Percentiles rank a stretch among this genome's conserved stretches.
phyloP scores from a whole-genome alignment of 257 asterid genomes.

The Ligustrum vulgare region DNA sequence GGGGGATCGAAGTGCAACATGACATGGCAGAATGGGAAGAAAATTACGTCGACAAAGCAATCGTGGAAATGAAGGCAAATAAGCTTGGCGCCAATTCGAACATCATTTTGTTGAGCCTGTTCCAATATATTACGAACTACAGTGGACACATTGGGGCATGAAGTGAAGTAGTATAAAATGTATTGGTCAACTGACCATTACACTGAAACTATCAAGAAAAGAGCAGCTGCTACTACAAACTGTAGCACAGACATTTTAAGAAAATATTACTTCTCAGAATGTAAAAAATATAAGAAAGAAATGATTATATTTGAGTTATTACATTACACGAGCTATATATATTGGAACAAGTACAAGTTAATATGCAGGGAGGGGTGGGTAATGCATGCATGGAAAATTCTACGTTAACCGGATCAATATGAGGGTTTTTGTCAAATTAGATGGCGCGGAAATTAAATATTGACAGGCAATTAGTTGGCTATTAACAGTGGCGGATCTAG shows the following conservation, averaged over 20 bases:
- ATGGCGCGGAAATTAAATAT: no score
- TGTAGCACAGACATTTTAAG: slow-evolving; percentile 16
- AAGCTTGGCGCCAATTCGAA: slow-evolving; percentile 32
- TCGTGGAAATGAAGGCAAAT: slow-evolving; percentile 40
- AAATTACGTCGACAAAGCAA: slow-evolving; percentile 33
- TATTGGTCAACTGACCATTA: slow-evolving; percentile 31
- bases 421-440: no score
- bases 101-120: slow-evolving; percentile 22
- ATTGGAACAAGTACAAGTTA: no score
- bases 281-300: not conserved
- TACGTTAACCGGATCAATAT: not conserved
- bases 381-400: not conserved
- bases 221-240: not conserved
- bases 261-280: not conserved
- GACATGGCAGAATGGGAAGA: not conserved
- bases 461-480: no score
- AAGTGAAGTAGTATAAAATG: slow-evolving; percentile 29
- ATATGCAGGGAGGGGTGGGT: no score
- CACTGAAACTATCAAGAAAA: slow-evolving; percentile 8
- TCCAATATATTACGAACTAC: slow-evolving; percentile 27
- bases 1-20: not conserved
- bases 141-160: slow-evolving; percentile 31
- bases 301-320: not conserved
- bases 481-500: no score
- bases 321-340: not conserved